phyloP scores from a whole-genome alignment of 805 yeast species.

The Zygosaccharomyces kombuchaensis region DNA sequence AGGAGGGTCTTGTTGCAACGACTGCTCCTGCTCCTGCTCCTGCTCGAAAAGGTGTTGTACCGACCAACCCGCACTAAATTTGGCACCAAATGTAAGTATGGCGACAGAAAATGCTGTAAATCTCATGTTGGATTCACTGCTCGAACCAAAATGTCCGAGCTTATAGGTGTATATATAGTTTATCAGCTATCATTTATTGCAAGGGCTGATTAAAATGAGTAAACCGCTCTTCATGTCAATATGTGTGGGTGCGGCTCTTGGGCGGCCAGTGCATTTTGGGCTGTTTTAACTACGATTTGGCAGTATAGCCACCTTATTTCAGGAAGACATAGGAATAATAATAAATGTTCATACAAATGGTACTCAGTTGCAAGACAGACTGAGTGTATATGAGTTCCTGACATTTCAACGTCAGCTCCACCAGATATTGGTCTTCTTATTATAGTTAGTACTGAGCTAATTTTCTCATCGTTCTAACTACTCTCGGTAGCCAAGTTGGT shows the following conservation, averaged over 20 bases:
- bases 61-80: not conserved
- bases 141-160: not conserved
- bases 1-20: conserved; percentile 1
- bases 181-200: not conserved
- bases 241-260: conserved; percentile 3
- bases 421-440: too few species aligned
- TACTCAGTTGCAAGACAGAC: too few species aligned
- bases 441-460: too few species aligned
- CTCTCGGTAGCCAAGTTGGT: conserved; percentile 25
- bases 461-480: not conserved
- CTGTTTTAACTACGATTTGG: not conserved
- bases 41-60: conserved; percentile 11
- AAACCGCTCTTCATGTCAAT: not conserved
- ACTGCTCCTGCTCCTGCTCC: conserved; percentile 2
- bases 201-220: not conserved
- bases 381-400: not conserved
- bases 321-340: too few species aligned
- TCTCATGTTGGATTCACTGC: not conserved
- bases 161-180: not conserved
- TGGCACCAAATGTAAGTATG: not conserved
- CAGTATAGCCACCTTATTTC: too few species aligned
- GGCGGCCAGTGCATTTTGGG: not conserved
- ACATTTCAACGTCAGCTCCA: not conserved
- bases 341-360: too few species aligned
- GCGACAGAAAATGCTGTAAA: not conserved